Evolutionary conservation across 352 stramenopile species (phyloP).

Genomic region (Globisporangium orthogonon): DNA sequence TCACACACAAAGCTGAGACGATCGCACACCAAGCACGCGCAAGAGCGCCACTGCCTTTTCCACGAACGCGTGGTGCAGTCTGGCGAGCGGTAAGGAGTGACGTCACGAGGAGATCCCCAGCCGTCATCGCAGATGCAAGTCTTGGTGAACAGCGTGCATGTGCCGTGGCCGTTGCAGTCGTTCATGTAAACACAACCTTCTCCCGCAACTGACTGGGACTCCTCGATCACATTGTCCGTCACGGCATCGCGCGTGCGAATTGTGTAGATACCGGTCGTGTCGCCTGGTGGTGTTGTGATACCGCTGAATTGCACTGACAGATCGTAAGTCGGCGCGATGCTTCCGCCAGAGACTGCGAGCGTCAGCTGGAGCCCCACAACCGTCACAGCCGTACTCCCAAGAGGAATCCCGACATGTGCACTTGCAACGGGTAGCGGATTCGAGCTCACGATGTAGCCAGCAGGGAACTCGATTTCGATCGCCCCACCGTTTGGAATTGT

Average conservation of each 20-base stretch:
- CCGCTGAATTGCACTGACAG: constrained; percentile 38
- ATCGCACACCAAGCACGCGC: neutral
- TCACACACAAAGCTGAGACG: neutral
- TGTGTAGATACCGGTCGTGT: constrained; percentile 36
- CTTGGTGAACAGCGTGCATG: constrained; percentile 63
- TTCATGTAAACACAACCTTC: constrained; percentile 65
- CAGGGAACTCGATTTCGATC: constrained; percentile 50
- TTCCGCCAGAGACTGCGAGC: constrained; percentile 26
- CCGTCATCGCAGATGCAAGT: constrained; percentile 53
- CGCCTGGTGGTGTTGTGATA: constrained; percentile 43
- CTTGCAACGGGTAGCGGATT: constrained; percentile 16
- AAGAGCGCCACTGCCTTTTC: neutral
- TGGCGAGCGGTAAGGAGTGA: constrained; percentile 62
- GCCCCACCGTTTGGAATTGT: constrained; percentile 34
- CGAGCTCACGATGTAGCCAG: constrained; percentile 24
- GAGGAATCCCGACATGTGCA: constrained; percentile 25
- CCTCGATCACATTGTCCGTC: constrained; percentile 40
- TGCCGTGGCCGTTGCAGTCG: constrained; percentile 80
- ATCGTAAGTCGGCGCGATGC: constrained; percentile 16
- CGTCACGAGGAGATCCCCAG: constrained; percentile 58
- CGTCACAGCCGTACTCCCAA: constrained; percentile 22
- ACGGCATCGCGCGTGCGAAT: constrained; percentile 39
- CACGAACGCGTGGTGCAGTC: constrained; percentile 72
- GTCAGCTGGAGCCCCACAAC: constrained; percentile 21
- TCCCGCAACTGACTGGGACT: constrained; percentile 38